Evolutionary conservation across 495 filamentous ascomycete genomes (phyloP).

Genomic region (Trichoderma asperelloides): DNA sequence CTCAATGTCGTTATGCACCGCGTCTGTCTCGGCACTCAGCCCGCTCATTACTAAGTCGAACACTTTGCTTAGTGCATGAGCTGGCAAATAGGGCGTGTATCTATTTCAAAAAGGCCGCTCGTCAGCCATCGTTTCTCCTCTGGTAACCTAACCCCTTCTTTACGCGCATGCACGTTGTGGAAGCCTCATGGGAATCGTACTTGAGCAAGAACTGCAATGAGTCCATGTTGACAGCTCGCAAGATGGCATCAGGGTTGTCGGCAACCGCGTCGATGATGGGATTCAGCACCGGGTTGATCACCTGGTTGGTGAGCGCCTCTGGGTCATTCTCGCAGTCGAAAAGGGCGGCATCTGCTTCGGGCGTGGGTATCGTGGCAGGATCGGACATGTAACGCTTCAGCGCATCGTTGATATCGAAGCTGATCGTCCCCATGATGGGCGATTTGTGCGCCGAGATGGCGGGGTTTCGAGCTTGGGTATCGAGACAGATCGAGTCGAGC

Average conservation of each 20-base stretch:
- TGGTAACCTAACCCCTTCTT: neutral
- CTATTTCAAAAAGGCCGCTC: slow-evolving; percentile 38
- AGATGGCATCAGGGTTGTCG: slow-evolving; percentile 80
- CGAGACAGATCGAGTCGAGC: neutral
- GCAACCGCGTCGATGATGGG: slow-evolving; percentile 90
- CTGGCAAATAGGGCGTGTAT: slow-evolving; percentile 71
- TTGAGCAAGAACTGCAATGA: slow-evolving; percentile 93
- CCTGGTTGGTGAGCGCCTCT: slow-evolving; percentile 63
- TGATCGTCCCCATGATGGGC: slow-evolving; percentile 61
- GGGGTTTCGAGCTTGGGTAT: slow-evolving; percentile 5
- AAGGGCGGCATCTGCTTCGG: slow-evolving; percentile 75
- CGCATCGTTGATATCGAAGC: slow-evolving; percentile 91
- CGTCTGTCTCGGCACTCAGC: slow-evolving; percentile 84
- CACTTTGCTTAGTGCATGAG: slow-evolving; percentile 78
- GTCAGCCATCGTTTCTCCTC: neutral
- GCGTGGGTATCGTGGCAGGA: slow-evolving; percentile 71
- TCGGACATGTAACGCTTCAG: slow-evolving; percentile 94
- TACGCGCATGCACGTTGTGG: neutral
- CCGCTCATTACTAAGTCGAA: slow-evolving; percentile 90
- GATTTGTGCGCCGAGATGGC: slow-evolving; percentile 16
- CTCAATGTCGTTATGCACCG: slow-evolving; percentile 77
- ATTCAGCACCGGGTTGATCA: slow-evolving; percentile 81
- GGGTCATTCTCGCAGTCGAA: slow-evolving; percentile 88
- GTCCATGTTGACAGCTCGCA: slow-evolving; percentile 70
- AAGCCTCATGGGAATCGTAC: slow-evolving; percentile 47